A percentile compares a stretch with the other conserved stretches of the same genome.
Evolutionary conservation across 2,329 filamentous ascomycete species (phyloP).

Genomic region (Penicillium sclerotiorum): DNA sequence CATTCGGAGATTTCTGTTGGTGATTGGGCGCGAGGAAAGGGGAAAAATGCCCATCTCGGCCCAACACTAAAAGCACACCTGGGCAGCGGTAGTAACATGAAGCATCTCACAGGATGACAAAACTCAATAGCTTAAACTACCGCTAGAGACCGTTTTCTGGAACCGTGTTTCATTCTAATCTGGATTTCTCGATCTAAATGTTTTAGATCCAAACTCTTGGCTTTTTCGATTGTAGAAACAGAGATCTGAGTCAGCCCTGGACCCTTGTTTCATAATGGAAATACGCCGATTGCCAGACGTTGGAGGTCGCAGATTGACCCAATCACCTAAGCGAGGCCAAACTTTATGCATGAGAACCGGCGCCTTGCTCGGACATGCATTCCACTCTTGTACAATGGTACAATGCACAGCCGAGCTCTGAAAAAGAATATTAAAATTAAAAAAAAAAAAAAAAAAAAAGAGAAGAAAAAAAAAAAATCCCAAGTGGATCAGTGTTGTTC

Average conservation of each 20-base stretch:
- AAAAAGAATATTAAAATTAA: no score
- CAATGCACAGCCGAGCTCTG: neutral
- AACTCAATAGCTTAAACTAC: no score
- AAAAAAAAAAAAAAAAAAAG: neutral
- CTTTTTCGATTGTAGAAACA: conserved; percentile 4
- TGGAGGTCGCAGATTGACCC: conserved; percentile 8
- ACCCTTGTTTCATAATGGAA: conserved; percentile 25
- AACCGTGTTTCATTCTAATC: conserved; percentile 4
- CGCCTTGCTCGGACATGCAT: conserved; percentile 7
- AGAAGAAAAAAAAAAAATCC: neutral
- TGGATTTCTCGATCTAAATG: conserved; percentile 8
- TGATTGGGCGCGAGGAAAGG: neutral
- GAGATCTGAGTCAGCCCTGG: conserved; percentile 23
- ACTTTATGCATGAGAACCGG: neutral
- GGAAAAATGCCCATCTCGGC: neutral
- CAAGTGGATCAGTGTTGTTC: neutral
- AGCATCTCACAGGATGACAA: no score
- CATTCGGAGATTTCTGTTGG: neutral
- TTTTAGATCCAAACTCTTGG: neutral
- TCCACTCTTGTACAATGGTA: conserved; percentile 8
- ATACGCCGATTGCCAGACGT: conserved; percentile 12
- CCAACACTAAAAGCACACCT: no score
- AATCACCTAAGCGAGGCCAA: conserved; percentile 5
- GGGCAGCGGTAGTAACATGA: no score
- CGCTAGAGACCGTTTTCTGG: neutral